Percentiles rank a stretch among this genome's conserved stretches.
These are phyloP conservation scores for Alopecurus myosuroides DNA, from an alignment of 176 grass and related monocot genomes.

Conservation along the genomic window DNA sequence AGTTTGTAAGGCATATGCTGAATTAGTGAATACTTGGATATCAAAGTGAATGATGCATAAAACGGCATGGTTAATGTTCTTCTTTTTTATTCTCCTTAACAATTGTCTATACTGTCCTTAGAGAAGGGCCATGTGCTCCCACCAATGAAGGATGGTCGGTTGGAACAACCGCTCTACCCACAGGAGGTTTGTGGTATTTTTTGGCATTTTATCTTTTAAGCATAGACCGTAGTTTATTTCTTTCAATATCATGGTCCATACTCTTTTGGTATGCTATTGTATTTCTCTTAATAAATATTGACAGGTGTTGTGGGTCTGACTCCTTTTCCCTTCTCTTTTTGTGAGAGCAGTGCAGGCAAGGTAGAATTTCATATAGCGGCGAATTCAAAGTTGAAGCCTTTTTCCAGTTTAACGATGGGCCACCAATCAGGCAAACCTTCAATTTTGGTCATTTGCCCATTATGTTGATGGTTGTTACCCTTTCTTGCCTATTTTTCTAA, in stretches of 20 bases:
- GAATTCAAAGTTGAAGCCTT: slow-evolving; percentile 52
- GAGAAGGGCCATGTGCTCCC: slow-evolving; percentile 50
- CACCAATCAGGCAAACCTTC: slow-evolving; percentile 51
- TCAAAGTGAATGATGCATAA: not conserved
- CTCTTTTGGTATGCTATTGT: slow-evolving; percentile 11
- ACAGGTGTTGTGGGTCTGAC: not conserved
- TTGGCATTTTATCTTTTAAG: slow-evolving; percentile 1
- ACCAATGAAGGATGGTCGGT: slow-evolving; percentile 41
- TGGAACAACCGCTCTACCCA: slow-evolving; percentile 48
- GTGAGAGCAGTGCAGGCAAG: slow-evolving; percentile 71
- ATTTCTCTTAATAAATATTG: not conserved
- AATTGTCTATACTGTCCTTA: slow-evolving; percentile 50
- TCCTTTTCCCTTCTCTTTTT: slow-evolving; percentile 20
- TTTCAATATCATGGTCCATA: not conserved
- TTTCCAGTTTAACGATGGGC: slow-evolving; percentile 53
- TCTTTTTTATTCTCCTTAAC: slow-evolving; percentile 32
- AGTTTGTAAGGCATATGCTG: slow-evolving; percentile 4
- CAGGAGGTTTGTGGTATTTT: slow-evolving; percentile 48
- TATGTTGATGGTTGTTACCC: slow-evolving; percentile 81
- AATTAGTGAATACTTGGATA: slow-evolving; percentile 10
- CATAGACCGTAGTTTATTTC: not conserved
- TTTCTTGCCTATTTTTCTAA: not conserved
- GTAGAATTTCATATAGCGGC: slow-evolving; percentile 59
- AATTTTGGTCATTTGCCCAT: slow-evolving; percentile 87
- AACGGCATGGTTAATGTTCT: not conserved